Evolutionary conservation across 2,329 filamentous ascomycete species (phyloP).

Genomic region (Botrytis fabae): DNA sequence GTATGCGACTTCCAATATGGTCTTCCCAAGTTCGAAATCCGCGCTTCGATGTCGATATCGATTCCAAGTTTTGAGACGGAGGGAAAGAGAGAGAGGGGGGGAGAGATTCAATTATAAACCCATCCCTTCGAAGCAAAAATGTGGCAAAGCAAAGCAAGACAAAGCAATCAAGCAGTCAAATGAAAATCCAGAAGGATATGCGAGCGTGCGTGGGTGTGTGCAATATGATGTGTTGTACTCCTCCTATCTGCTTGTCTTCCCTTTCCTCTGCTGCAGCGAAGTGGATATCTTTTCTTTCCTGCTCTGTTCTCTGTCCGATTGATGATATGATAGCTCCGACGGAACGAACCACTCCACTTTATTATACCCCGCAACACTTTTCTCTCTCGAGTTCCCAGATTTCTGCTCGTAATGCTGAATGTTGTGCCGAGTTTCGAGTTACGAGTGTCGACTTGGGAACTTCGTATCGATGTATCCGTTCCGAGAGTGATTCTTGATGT

Average conservation of each 20-base stretch:
- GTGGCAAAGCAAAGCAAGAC: not conserved
- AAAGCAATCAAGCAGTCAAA: not conserved
- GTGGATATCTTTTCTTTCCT: slow-evolving; percentile 16
- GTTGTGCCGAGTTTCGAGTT: not conserved
- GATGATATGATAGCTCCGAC: not conserved
- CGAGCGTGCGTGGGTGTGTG: not conserved
- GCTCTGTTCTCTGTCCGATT: not conserved
- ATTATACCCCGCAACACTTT: slow-evolving; percentile 4
- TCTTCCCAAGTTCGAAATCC: not conserved
- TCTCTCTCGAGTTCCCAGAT: not conserved
- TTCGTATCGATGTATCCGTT: not conserved
- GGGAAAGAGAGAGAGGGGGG: not conserved
- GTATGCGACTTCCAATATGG: not conserved
- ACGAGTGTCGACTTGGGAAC: not conserved
- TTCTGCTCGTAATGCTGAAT: not conserved
- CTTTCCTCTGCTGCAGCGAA: slow-evolving; percentile 13
- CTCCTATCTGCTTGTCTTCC: not conserved
- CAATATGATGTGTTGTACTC: slow-evolving; percentile 3
- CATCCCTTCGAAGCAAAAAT: not conserved
- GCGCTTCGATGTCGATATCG: not conserved
- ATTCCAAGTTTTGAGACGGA: not conserved
- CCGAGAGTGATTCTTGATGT: not conserved
- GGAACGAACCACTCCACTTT: slow-evolving; percentile 4
- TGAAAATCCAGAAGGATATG: not conserved
- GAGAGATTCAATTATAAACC: not conserved